phyloP scores from a whole-genome alignment of 768 basidiomycete species.

The Baorangia bicolor region DNA sequence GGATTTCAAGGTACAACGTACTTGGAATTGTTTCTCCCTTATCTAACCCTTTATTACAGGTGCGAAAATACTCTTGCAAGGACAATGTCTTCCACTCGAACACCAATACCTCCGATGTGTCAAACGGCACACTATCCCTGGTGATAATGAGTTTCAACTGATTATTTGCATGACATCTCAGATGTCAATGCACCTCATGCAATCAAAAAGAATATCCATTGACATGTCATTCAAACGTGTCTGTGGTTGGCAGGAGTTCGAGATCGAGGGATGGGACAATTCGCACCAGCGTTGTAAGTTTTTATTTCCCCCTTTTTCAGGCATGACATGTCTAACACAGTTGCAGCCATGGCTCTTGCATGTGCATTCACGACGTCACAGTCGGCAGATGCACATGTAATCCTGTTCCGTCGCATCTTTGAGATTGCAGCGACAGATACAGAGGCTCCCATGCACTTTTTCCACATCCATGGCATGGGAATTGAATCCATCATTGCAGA shows the following conservation, averaged over 20 bases:
- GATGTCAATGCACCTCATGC: neutral
- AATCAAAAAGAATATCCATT: neutral
- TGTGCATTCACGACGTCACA: conserved; percentile 29
- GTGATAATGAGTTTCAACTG: neutral
- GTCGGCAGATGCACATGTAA: conserved; percentile 25
- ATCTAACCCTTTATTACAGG: neutral
- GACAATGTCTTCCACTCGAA: neutral
- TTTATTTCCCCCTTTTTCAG: too few species aligned
- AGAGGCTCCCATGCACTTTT: neutral
- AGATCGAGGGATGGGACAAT: conserved; percentile 1
- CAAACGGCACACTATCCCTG: neutral
- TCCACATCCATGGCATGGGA: neutral
- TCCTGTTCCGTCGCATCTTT: conserved; percentile 24
- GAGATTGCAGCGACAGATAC: neutral
- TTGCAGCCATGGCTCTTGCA: conserved; percentile 4
- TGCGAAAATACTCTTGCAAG: neutral
- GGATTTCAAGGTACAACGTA: neutral
- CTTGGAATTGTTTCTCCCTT: too few species aligned
- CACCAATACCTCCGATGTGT: neutral
- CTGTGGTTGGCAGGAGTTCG: neutral
- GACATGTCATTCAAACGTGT: neutral
- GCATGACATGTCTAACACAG: too few species aligned
- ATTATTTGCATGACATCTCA: neutral
- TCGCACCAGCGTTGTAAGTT: neutral
- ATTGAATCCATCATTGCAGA: conserved; percentile 8